phyloP scores from a whole-genome alignment of 1,284 basidiomycete genomes.

The Exobasidium rhododendri region DNA sequence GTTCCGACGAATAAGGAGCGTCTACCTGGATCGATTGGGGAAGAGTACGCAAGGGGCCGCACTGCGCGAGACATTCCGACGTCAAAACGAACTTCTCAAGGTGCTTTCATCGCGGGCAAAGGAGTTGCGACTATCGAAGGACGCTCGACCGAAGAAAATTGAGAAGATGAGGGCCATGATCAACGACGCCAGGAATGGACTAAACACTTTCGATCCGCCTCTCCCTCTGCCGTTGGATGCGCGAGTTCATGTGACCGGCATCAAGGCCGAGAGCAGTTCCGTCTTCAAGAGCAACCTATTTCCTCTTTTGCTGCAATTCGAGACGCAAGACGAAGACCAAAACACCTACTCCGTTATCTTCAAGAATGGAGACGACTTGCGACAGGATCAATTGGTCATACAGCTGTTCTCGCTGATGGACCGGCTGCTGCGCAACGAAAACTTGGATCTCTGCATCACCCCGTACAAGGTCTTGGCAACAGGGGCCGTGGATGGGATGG shows the following conservation, averaged over 20 bases:
- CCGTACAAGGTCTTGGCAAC: conserved; percentile 94
- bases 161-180: conserved; percentile 83
- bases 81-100: conserved; percentile 70
- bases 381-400: conserved; percentile 94
- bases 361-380: conserved; percentile 97
- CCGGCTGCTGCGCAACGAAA: conserved; percentile 84
- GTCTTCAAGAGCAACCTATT: conserved; percentile 97
- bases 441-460: conserved; percentile 85
- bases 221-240: conserved; percentile 77
- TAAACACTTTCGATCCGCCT: conserved; percentile 46
- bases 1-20: conserved; percentile 83
- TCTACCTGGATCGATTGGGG: conserved; percentile 78
- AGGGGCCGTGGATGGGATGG: conserved; percentile 88
- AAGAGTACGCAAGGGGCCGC: background rate
- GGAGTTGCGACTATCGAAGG: conserved; percentile 83
- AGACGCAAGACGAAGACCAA: conserved; percentile 43
- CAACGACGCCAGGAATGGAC: conserved; percentile 75
- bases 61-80: conserved; percentile 58
- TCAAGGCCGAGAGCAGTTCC: conserved; percentile 83
- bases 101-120: conserved; percentile 77
- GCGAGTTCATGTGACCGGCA: conserved; percentile 72
- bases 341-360: conserved; percentile 88
- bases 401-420: conserved; percentile 99
- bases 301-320: conserved; percentile 85
- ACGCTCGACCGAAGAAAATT: conserved; percentile 91